A percentile compares a stretch with the other conserved stretches of the same genome.
Conservation (phyloP, 2,329 filamentous ascomycete genomes). For the Tolypocladium endophyticum region DNA sequence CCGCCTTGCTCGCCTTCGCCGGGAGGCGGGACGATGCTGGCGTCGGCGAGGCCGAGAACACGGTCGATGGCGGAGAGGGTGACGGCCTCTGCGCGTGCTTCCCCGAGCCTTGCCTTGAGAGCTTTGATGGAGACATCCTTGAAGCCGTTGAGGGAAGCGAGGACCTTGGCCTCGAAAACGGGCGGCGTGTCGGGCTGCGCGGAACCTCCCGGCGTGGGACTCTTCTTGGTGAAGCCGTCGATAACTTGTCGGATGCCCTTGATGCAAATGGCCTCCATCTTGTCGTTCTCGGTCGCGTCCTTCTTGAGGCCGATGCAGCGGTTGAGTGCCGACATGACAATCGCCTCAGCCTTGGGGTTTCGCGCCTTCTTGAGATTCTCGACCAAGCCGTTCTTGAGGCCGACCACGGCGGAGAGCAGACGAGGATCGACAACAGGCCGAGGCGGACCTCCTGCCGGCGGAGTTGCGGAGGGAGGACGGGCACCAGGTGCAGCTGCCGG, state of each 20-base stretch:
- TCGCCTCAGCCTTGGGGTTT: constrained; percentile 31
- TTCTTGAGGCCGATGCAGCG: constrained; percentile 37
- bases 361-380: constrained; percentile 33
- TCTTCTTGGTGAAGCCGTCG: constrained; percentile 29
- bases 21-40: constrained; percentile 26
- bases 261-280: constrained; percentile 36
- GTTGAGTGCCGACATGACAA: constrained; percentile 43
- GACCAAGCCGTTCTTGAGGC: constrained; percentile 36
- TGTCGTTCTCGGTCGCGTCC: constrained; percentile 30
- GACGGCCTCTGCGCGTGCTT: constrained; percentile 32
- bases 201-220: constrained; percentile 18
- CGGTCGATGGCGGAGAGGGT: constrained; percentile 40
- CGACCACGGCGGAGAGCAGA: constrained; percentile 29
- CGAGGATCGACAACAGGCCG: constrained; percentile 32
- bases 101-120: constrained; percentile 28
- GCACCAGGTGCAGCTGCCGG: constrained; percentile 5
- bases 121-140: constrained; percentile 34
- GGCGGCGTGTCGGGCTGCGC: constrained; percentile 13
- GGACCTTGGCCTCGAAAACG: constrained; percentile 28
- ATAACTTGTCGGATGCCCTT: constrained; percentile 31
- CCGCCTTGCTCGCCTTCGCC: constrained; percentile 20
- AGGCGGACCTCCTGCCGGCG: constrained; percentile 13
- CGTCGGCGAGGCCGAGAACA: constrained; percentile 35
- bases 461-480: constrained; percentile 11
- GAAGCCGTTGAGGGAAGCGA: constrained; percentile 31